Percentiles rank a stretch among this genome's conserved stretches.
Conservation (phyloP, 108 stramenopile genomes). For the Nitzschia inconspicua region DNA sequence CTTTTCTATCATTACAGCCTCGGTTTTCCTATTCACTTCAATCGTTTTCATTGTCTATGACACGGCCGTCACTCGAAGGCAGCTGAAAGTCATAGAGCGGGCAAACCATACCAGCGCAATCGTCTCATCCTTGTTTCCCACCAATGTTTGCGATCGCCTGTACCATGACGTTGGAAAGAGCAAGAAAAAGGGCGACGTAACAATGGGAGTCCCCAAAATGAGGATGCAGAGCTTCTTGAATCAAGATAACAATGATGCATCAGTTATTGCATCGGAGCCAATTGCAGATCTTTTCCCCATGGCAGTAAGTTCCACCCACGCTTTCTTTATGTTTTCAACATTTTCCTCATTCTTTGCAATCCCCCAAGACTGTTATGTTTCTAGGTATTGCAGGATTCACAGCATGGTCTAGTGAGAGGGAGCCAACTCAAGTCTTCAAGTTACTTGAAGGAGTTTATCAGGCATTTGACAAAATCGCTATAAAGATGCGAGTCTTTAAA, state of each 20-base stretch:
- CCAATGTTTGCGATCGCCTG: slow-evolving; percentile 44
- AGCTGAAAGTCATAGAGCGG: slow-evolving; percentile 18
- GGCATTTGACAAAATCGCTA: neutral
- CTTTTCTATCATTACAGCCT: too few relatives aligned
- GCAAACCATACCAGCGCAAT: slow-evolving; percentile 23
- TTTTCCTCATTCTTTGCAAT: too few relatives aligned
- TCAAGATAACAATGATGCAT: slow-evolving; percentile 1
- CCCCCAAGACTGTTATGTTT: too few relatives aligned
- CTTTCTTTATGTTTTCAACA: too few relatives aligned
- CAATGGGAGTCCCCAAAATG: too few relatives aligned
- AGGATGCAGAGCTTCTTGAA: neutral
- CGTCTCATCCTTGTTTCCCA: slow-evolving; percentile 51
- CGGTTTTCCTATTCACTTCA: too few relatives aligned
- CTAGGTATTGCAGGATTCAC: slow-evolving; percentile 3
- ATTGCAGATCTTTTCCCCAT: neutral
- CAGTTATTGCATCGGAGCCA: neutral
- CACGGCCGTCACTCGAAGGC: slow-evolving; percentile 17
- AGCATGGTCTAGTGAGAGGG: neutral
- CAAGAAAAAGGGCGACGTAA: too few relatives aligned
- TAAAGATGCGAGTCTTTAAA: slow-evolving; percentile 2
- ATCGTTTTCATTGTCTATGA: slow-evolving; percentile 33
- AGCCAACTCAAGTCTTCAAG: neutral
- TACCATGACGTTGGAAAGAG: neutral
- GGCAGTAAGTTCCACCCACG: neutral
- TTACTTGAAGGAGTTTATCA: neutral